Percentiles rank a stretch among this genome's conserved stretches.
phyloP scores from a whole-genome alignment of 2,329 filamentous ascomycete species.

The Xylaria sp. region DNA sequence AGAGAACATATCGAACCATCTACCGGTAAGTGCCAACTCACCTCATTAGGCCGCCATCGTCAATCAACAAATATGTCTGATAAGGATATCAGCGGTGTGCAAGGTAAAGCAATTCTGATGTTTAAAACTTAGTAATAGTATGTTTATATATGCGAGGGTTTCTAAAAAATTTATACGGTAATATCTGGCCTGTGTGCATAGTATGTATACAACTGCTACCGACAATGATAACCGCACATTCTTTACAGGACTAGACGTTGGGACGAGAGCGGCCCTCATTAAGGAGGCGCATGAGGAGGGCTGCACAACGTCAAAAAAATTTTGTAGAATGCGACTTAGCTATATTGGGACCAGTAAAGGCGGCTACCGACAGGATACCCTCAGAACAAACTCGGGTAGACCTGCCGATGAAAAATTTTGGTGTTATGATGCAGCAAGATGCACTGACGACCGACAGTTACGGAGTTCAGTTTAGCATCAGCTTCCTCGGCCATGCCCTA shows the following conservation, averaged over 20 bases:
- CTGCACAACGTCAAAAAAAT: conserved; percentile 7
- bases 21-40: background rate
- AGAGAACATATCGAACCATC: background rate
- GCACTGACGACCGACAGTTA: conserved; percentile 53
- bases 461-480: conserved; percentile 57
- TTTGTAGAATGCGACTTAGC: conserved; percentile 54
- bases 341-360: conserved; percentile 49
- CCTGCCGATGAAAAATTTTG: conserved; percentile 49
- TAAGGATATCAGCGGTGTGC: conserved; percentile 25
- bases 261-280: conserved; percentile 12
- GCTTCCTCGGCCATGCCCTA: conserved; percentile 56
- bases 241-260: conserved; percentile 31
- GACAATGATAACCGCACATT: conserved; percentile 28
- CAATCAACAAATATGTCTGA: conserved; percentile 17
- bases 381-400: conserved; percentile 49
- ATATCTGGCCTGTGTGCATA: conserved; percentile 27
- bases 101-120: conserved; percentile 31
- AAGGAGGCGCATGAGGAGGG: conserved; percentile 20
- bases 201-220: conserved; percentile 19
- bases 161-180: background rate
- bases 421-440: conserved; percentile 50
- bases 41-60: background rate
- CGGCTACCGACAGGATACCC: conserved; percentile 47
- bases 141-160: background rate
- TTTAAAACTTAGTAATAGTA: conserved; percentile 25